Evolutionary conservation across 768 basidiomycete species (phyloP), one percentile per base, ranked within the genome.

Genomic region (Lentinula raphanica): DNA sequence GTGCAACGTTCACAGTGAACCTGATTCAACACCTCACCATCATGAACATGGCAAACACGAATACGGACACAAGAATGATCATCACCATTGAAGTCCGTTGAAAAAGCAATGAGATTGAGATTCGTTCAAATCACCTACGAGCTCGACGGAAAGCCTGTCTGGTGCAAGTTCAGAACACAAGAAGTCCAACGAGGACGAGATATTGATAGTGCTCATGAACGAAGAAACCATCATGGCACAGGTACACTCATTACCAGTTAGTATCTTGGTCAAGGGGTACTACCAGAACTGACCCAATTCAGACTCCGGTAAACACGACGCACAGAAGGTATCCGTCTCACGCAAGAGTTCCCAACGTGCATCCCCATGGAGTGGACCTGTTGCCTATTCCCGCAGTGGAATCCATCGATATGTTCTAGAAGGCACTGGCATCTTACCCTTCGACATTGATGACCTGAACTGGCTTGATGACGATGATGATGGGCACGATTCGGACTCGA

Each of bases 361-460:
- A 31, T 56, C 54, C 2, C 54, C 54, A 29, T 56, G 54, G 54
- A 56, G 54, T 45, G 54, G 54, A 13, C 54, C 54, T 45, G 44
- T 56, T 15, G 54, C 54, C 12, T 31, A 56, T n/a, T 56, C 54
- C 7, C 25, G 29, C n/a, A 42, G 54, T n/a, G 54, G 45, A 31
- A 56, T 56, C 8, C 54, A 56, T 45, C 39, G 54, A 21, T 56
- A 29, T 28, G 39, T 56, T n/a, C 54, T 42, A 44, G 38, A 42
- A 21, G 54, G 40, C 17, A 19, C 27, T 17, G 54, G 36, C 3
- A 15, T 17, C 21, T 25, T 28, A 17, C 40, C 25, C n/a, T 25
- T 23, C 27, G 39, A 44, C 29, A 11, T 56, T 7, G 27, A n/a
- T n/a, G 39, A 42, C 23, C 29, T 13, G 28, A 42, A 56, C 8